Base-by-base conservation (phyloP, 176 grass and related monocot genomes). In the Eleusine coracana region DNA sequence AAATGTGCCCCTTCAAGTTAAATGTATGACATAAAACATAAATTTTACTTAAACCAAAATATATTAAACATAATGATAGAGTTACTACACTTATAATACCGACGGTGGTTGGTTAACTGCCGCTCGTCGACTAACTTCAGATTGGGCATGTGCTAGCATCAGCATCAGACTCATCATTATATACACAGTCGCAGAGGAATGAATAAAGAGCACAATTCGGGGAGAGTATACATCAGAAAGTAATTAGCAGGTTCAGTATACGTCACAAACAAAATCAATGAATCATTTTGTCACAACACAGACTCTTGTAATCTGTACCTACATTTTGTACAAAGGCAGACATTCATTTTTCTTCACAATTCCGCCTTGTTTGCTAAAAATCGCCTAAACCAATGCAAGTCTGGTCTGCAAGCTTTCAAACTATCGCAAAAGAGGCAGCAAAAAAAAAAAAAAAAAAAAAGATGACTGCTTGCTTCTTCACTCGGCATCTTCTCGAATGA, bases 401-500 rank as follows among this genome's bases (percentile, higher is more conserved):
- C 31, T 34, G 31, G 31, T 5, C 44, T 36, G 63, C 63, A 2
- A 66, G 66, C 42, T 56, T 49, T 28, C 63, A 65, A 37, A 68
- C 54, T 40, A 21, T 78, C 10, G 66, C 29, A 61, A 58, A 25
- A 36, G 65, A 62, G 58, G 17, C 2, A 9, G 25, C 51, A 59
- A 50, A 45, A 69, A 59, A 0, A 0, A 11, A 56, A 51, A 77
- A 40, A 54, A 13, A 1, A 46, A 54, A 13, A 2, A 56, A 80
- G 13, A 18, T 23, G 63, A 56, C 16, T 55, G 50, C 34, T 37
- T 59, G 5, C 9, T 56, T 60, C 38, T 74, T 70, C 56, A 77
- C 18, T 88, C 86, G 38, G 66, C 65, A 42, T 63, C 79, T 72
- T 89, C 92, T 81, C 71, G 61, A 20, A 94, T 89, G 23, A 79